These are phyloP conservation scores for Podospora comata DNA, from an alignment of 495 filamentous ascomycete species.

Conservation along the genomic window DNA sequence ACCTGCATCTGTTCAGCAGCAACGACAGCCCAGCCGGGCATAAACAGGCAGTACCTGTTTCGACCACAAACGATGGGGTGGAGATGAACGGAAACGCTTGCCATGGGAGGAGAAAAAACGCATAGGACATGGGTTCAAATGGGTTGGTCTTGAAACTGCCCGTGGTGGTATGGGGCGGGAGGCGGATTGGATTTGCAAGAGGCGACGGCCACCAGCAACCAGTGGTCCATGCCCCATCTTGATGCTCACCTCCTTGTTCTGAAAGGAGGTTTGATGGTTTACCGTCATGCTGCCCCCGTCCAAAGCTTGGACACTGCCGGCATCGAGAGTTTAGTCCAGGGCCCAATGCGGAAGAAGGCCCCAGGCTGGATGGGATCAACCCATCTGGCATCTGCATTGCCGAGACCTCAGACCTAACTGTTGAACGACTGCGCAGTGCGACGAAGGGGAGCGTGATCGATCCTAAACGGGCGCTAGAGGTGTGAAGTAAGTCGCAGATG, in stretches of 20 bases:
- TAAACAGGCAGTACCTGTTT: conserved; percentile 14
- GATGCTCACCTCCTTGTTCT: conserved; percentile 16
- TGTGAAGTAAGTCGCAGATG: conserved; percentile 17
- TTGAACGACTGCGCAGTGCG: conserved; percentile 23
- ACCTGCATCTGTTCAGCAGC: conserved; percentile 8
- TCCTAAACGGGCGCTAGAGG: conserved; percentile 14
- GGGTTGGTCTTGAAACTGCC: conserved; percentile 27
- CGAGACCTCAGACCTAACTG: conserved; percentile 21
- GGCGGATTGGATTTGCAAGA: conserved; percentile 24
- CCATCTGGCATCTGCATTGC: conserved; percentile 28
- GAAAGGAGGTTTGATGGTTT: conserved; percentile 14
- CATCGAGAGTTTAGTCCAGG: conserved; percentile 23
- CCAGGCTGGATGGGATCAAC: conserved; percentile 21
- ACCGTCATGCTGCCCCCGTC: conserved; percentile 8
- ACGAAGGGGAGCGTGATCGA: conserved; percentile 9
- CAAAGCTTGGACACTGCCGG: conserved; percentile 13
- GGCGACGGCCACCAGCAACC: conserved; percentile 13
- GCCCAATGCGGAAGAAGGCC: conserved; percentile 22
- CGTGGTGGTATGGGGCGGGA: conserved; percentile 7
- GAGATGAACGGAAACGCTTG: conserved; percentile 13
- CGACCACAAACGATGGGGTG: conserved; percentile 15
- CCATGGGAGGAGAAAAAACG: conserved; percentile 9
- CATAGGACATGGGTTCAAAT: conserved; percentile 17
- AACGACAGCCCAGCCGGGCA: conserved; percentile 4
- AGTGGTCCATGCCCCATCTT: conserved; percentile 24